A percentile compares a stretch with the other conserved stretches of the same genome.
Conservation (phyloP, 78 protist genomes). For the Guillardia theta region DNA sequence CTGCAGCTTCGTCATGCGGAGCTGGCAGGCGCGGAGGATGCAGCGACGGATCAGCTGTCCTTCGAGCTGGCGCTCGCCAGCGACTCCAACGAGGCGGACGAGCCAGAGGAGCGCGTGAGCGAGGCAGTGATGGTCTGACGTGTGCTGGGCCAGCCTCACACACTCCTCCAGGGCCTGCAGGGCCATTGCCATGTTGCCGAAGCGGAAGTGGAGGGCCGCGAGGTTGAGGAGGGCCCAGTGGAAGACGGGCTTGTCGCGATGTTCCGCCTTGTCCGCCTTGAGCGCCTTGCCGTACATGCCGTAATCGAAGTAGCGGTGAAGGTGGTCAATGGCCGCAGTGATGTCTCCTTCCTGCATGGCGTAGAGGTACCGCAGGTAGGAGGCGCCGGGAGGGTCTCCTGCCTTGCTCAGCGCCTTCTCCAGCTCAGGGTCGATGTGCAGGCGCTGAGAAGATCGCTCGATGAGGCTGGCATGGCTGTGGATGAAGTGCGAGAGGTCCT, state of each 20-base stretch:
- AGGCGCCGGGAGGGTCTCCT: neutral
- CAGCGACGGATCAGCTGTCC: neutral
- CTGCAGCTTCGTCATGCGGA: neutral
- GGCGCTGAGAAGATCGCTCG: neutral
- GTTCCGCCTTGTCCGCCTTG: neutral
- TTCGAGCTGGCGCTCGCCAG: neutral
- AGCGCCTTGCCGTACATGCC: neutral
- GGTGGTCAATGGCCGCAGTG: neutral
- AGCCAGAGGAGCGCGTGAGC: neutral
- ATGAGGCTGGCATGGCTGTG: neutral
- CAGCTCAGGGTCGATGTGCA: neutral
- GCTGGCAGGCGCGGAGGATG: neutral
- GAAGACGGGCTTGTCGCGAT: neutral
- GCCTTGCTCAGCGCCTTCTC: neutral
- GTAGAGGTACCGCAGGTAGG: constrained; percentile 14
- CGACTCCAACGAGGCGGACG: constrained; percentile 8
- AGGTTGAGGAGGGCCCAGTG: constrained; percentile 20
- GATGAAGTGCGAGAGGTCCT: neutral
- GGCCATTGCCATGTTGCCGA: neutral
- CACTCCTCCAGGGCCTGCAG: constrained; percentile 4
- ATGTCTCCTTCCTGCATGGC: neutral
- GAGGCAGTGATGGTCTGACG: constrained; percentile 5
- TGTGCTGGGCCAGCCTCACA: neutral
- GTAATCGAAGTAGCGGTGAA: neutral
- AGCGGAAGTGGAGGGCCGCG: constrained; percentile 18